Evolutionary conservation across 805 yeast species (phyloP).

Genomic region (Yarrowia sp.): DNA sequence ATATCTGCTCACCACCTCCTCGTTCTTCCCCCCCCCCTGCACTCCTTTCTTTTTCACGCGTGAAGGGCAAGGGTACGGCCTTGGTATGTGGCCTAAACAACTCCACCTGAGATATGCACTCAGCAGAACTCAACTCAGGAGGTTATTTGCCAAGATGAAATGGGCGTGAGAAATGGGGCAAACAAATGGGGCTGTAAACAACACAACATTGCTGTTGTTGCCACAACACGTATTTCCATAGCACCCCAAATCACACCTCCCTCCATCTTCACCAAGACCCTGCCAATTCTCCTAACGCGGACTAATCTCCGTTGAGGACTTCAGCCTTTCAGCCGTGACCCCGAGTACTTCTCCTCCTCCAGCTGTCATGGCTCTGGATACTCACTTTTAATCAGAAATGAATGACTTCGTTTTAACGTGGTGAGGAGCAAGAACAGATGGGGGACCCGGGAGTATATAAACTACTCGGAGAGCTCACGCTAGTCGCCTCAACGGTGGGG

Average conservation of each 20-base stretch:
- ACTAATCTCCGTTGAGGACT: too few species aligned
- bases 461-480: neutral
- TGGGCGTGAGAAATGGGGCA: neutral
- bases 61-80: conserved; percentile 10
- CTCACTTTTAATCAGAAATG: conserved; percentile 38
- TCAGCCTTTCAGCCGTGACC: neutral
- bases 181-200: too few species aligned
- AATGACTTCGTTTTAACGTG: conserved; percentile 37
- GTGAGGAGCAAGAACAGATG: neutral
- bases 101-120: conserved; percentile 29
- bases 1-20: neutral
- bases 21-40: neutral
- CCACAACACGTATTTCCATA: too few species aligned
- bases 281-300: too few species aligned
- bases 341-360: neutral
- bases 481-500: conserved; percentile 29
- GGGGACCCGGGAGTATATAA: conserved; percentile 12
- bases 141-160: neutral
- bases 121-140: neutral
- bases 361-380: neutral
- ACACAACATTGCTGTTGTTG: too few species aligned
- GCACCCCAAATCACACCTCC: too few species aligned
- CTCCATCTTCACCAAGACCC: too few species aligned
- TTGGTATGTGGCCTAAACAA: conserved; percentile 26
- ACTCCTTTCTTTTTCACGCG: conserved; percentile 20